Evolutionary conservation across 2,329 filamentous ascomycete genomes (phyloP).

Genomic region (Cercospora brassicicola): DNA sequence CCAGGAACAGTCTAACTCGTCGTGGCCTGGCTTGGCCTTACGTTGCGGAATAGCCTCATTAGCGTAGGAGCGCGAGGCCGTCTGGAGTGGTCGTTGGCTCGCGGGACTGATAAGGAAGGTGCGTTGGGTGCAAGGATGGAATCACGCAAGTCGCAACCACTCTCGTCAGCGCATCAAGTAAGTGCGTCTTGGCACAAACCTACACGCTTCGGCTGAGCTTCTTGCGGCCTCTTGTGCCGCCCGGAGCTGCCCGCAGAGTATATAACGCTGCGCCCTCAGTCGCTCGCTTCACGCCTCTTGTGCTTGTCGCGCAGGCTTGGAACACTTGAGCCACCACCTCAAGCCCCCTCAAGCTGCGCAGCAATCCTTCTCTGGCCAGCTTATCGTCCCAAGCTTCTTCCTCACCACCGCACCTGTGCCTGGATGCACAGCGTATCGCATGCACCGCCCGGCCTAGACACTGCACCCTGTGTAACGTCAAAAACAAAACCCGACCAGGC

Average conservation of each 20-base stretch:
- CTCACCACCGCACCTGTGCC: background rate
- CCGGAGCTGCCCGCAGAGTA: background rate
- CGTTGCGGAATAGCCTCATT: background rate
- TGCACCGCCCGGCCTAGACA: background rate
- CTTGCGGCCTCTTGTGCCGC: background rate
- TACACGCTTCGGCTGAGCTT: background rate
- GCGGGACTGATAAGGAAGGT: constrained; percentile 7
- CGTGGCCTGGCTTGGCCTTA: background rate
- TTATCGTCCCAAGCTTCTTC: constrained; percentile 21
- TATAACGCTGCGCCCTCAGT: background rate
- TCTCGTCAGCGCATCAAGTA: background rate
- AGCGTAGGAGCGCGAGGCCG: background rate
- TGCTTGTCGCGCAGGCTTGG: background rate
- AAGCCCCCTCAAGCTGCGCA: background rate
- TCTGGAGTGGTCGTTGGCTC: background rate
- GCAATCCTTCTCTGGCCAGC: background rate
- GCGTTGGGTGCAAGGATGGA: background rate
- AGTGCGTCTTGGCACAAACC: background rate
- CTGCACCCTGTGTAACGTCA: background rate
- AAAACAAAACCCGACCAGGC: background rate
- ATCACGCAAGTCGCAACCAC: background rate
- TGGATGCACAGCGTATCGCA: background rate
- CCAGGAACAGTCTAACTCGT: background rate
- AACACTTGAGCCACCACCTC: background rate
- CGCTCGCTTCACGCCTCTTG: background rate